Evolutionary conservation across 2,329 filamentous ascomycete genomes (phyloP).

Genomic region (Epichloe sibirici): DNA sequence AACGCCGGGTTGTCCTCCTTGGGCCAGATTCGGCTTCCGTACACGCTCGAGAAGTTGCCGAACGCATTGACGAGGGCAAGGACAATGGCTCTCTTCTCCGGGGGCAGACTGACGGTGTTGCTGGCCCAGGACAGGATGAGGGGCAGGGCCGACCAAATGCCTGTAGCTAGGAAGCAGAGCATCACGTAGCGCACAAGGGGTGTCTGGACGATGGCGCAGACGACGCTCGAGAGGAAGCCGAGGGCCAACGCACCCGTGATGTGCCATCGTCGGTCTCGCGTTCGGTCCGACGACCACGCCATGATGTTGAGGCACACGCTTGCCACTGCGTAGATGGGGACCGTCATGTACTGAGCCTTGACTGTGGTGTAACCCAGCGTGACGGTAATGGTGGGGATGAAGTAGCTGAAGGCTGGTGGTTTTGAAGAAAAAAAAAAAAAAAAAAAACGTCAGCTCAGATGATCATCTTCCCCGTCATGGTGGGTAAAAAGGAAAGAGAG

Average conservation of each 20-base stretch:
- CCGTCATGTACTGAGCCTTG: conserved; percentile 35
- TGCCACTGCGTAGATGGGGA: conserved; percentile 13
- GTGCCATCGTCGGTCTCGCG: conserved; percentile 13
- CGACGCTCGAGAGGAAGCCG: conserved; percentile 10
- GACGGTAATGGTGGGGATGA: conserved; percentile 38
- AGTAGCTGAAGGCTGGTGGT: conserved; percentile 32
- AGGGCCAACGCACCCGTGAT: conserved; percentile 9
- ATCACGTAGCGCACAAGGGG: conserved; percentile 17
- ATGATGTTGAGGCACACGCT: conserved; percentile 10
- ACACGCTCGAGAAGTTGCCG: conserved; percentile 20
- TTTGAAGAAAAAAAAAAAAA: too few species aligned
- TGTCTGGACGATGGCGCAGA: conserved; percentile 11
- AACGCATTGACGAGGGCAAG: conserved; percentile 20
- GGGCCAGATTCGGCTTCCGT: conserved; percentile 20
- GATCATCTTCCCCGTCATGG: too few species aligned
- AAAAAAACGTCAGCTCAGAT: too few species aligned
- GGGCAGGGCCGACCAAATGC: conserved; percentile 5
- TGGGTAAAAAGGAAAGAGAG: too few species aligned
- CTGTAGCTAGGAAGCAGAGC: conserved; percentile 6
- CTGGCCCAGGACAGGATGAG: conserved; percentile 17
- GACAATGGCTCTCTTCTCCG: conserved; percentile 21
- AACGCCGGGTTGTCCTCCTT: conserved; percentile 14
- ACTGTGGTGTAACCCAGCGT: conserved; percentile 32
- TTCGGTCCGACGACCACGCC: conserved; percentile 13
- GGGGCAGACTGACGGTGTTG: conserved; percentile 14